phyloP scores from a whole-genome alignment of 2,329 filamentous ascomycete genomes.

The Sporothrix brunneoviolacea region DNA sequence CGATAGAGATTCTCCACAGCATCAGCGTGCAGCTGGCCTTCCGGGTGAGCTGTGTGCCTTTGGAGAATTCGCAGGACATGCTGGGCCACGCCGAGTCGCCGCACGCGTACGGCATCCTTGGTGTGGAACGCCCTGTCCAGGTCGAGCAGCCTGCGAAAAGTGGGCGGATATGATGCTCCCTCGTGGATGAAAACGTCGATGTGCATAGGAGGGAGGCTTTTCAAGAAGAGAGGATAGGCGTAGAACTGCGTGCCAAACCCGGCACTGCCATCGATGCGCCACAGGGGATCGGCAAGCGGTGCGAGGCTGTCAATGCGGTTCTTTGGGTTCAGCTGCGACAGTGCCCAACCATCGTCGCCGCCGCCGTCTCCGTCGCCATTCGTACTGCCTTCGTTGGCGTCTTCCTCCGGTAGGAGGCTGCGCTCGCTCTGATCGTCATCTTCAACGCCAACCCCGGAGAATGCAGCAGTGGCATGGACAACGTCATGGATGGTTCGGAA shows the following conservation, averaged over 20 bases:
- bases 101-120: constrained; percentile 42
- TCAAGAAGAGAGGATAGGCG: constrained; percentile 46
- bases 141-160: constrained; percentile 41
- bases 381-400: no score
- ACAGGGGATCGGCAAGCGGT: constrained; percentile 37
- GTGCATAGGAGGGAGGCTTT: constrained; percentile 40
- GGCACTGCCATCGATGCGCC: constrained; percentile 54
- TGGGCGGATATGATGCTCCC: constrained; percentile 27
- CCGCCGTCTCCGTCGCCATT: neutral
- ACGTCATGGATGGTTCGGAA: constrained; percentile 47
- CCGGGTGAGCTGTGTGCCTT: constrained; percentile 35
- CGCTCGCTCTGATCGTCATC: neutral
- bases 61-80: constrained; percentile 51
- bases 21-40: constrained; percentile 24
- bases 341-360: constrained; percentile 34
- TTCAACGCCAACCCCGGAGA: constrained; percentile 19
- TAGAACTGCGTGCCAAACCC: constrained; percentile 53
- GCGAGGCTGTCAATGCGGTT: constrained; percentile 54
- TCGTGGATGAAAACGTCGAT: constrained; percentile 54
- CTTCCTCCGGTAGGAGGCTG: neutral
- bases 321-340: constrained; percentile 51
- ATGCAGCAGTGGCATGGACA: constrained; percentile 53
- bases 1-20: constrained; percentile 33
- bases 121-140: constrained; percentile 49
- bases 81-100: constrained; percentile 43